Base-by-base conservation (phyloP, 176 grass and related monocot genomes). In the Dactylis glomerata region DNA sequence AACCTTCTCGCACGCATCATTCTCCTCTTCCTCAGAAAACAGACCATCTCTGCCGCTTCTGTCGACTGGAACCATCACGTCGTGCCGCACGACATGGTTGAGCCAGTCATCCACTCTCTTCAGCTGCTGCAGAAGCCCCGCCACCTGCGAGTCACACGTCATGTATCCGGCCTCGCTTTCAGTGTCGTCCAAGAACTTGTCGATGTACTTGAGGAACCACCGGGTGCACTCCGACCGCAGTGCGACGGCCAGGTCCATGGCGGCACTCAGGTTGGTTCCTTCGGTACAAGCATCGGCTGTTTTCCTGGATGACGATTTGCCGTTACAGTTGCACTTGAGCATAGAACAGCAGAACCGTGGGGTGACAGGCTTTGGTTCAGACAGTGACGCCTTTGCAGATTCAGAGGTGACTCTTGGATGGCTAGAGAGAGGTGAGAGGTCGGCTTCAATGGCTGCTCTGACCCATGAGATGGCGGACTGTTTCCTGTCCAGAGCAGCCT, bases 81-180 rank as follows among this genome's bases (percentile, higher is more conserved):
- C 96, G 31, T 87, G 89, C 22, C 45, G 67, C 33, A 69, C 32
- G 5, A 98, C 82, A 19, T 64, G 31, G 81, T 93, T 98, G 76
- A 98, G 79, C 93, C 91, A 98, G 27, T 92, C 96, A 58, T 98
- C 96, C 16, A 98, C 87, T 82, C 89, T 88, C 73, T 98, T 98
- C 81, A 98, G 79, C 89, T 89, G 93, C 76, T 92, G 90, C 50
- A 95, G 81, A 12, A 98, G 78, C 20, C 77, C 84, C 6, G 89
- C 85, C 1, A 92, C 55, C 77, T 92, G 82, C 3, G 86, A 86
- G 33, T 95, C 91, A 10, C 87, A 90, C 10, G 76, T 37, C 3
- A 45, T 9, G 11, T 83, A 81, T 5, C 17, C 47, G 0, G 30
- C 27, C 50, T 86, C 75, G 30, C 26, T 68, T 59, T 92, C 88